Percentiles rank a stretch among this genome's conserved stretches.
Conservation (phyloP, 331 rosid genomes). For the Acacia concinna region DNA sequence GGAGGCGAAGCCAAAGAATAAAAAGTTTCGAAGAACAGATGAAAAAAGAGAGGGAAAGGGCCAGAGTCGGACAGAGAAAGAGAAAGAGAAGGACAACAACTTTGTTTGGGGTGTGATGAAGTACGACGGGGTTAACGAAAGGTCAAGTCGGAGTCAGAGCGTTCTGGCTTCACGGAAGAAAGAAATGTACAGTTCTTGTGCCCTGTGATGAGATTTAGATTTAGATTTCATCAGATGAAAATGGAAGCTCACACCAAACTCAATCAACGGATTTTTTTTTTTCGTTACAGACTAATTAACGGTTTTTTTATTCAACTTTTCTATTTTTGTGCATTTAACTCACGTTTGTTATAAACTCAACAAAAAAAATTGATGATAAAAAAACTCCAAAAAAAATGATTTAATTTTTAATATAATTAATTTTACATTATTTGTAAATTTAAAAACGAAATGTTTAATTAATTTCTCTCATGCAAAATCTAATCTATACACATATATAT, state of each 20-base stretch:
- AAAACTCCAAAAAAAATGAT: too few relatives aligned
- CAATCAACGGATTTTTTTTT: not conserved
- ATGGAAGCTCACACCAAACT: not conserved
- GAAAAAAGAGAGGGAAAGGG: not conserved
- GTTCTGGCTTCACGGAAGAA: not conserved
- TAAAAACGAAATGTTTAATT: not conserved
- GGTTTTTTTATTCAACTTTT: too few relatives aligned
- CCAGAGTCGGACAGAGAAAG: not conserved
- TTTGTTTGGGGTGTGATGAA: conserved; percentile 17
- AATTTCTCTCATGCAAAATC: not conserved
- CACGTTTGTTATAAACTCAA: not conserved
- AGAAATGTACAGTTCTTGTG: not conserved
- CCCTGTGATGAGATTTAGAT: not conserved
- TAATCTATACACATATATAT: not conserved
- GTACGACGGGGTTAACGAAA: conserved; percentile 4
- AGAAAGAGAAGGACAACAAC: not conserved
- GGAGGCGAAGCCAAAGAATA: not conserved
- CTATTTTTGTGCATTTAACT: not conserved
- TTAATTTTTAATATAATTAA: not conserved
- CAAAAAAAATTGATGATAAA: too few relatives aligned
- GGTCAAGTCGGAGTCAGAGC: conserved; percentile 43
- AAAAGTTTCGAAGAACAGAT: not conserved
- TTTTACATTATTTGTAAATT: not conserved
- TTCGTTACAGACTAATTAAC: too few relatives aligned
- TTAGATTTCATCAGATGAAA: not conserved